These are phyloP conservation scores for Rhodotorula babjevae DNA, from an alignment of 768 basidiomycete genomes.

Conservation along the genomic window DNA sequence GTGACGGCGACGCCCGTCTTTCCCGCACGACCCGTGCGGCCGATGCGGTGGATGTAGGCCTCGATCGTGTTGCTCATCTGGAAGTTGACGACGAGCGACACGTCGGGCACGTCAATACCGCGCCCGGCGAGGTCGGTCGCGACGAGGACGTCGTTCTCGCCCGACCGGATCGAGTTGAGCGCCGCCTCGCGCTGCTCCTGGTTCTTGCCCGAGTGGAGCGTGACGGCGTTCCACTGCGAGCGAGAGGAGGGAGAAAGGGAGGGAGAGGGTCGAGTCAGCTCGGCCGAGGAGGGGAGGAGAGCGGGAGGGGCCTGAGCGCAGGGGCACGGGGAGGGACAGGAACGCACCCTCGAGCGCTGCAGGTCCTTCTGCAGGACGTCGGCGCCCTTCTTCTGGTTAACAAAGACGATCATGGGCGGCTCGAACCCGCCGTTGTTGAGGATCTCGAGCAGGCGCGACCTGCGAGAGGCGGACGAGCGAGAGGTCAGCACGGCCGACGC, in stretches of 20 bases:
- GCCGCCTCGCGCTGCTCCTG: conserved; percentile 96
- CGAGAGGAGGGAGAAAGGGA: background rate
- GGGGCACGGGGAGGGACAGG: background rate
- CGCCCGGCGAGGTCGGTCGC: conserved; percentile 97
- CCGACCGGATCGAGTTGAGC: conserved; percentile 75
- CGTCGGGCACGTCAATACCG: conserved; percentile 98
- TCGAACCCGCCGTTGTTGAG: conserved; percentile 76
- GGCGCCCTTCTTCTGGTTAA: conserved; percentile 99
- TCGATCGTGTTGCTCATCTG: conserved; percentile 97
- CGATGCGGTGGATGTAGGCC: conserved; percentile 95
- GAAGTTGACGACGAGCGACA: conserved; percentile 91
- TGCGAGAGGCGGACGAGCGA: conserved; percentile 45
- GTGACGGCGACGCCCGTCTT: conserved; percentile 63
- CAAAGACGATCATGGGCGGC: conserved; percentile 95
- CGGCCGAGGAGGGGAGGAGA: background rate
- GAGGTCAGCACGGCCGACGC: no score
- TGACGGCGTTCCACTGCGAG: conserved; percentile 75
- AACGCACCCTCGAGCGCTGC: conserved; percentile 73
- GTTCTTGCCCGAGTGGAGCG: conserved; percentile 93
- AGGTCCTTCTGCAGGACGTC: conserved; percentile 97
- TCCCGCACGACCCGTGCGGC: conserved; percentile 87
- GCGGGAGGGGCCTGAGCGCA: background rate
- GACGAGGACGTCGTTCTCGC: conserved; percentile 81
- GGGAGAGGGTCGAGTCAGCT: conserved; percentile 17
- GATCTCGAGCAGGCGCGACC: conserved; percentile 80